phyloP scores from a whole-genome alignment of 1,284 basidiomycete species.

The Thelephora terrestris region DNA sequence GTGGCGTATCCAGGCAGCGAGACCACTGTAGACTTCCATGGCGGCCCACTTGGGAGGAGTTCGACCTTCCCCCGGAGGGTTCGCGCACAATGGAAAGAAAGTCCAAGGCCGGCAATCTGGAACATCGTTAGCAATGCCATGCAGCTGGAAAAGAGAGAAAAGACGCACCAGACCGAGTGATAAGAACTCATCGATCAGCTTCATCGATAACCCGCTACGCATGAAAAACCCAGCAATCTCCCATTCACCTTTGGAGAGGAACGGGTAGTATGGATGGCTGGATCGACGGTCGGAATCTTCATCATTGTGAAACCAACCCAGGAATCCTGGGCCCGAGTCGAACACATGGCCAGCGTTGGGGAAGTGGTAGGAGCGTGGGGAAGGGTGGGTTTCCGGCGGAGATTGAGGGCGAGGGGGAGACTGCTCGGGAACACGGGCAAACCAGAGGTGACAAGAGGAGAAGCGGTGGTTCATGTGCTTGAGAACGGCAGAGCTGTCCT shows the following conservation, averaged over 20 bases:
- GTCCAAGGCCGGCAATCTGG: not conserved
- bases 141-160: not conserved
- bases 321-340: too few species aligned
- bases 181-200: constrained; percentile 90
- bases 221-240: not conserved
- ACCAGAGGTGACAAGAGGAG: too few species aligned
- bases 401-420: too few species aligned
- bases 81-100: not conserved
- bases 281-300: too few species aligned
- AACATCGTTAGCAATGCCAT: not conserved
- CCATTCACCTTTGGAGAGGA: not conserved
- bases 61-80: not conserved
- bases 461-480: too few species aligned
- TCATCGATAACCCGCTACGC: constrained; percentile 23
- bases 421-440: too few species aligned
- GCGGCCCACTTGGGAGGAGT: not conserved
- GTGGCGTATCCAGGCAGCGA: not conserved
- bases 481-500: too few species aligned
- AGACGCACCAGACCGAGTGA: constrained; percentile 48
- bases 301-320: too few species aligned
- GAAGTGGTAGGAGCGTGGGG: too few species aligned
- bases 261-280: not conserved
- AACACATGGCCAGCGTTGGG: too few species aligned
- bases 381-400: too few species aligned
- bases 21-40: too few species aligned